These are phyloP conservation scores for Cordyceps militaris DNA, from an alignment of 2,329 filamentous ascomycete genomes.

Conservation along the genomic window DNA sequence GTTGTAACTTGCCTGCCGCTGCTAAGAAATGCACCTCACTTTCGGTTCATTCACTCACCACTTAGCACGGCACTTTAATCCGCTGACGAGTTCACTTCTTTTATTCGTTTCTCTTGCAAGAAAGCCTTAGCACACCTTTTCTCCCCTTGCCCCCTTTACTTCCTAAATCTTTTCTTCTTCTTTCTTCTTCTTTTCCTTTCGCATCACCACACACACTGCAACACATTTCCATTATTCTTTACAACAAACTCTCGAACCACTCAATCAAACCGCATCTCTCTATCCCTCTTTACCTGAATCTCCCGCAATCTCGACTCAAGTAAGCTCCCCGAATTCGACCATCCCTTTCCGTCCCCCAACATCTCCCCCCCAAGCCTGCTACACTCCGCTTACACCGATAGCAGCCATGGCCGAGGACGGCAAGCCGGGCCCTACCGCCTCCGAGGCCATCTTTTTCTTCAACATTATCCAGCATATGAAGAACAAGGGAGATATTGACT, in stretches of 20 bases:
- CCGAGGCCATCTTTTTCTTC: constrained; percentile 38
- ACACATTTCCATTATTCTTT: no score
- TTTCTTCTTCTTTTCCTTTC: no score
- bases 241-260: no score
- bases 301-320: no score
- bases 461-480: constrained; percentile 37
- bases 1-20: neutral
- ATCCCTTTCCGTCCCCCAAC: neutral
- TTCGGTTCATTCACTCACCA: neutral
- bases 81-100: neutral
- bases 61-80: neutral
- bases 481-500: constrained; percentile 40
- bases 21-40: neutral
- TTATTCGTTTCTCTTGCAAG: neutral
- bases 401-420: constrained; percentile 25
- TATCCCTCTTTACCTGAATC: no score
- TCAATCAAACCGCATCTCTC: no score
- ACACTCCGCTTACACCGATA: neutral
- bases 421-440: constrained; percentile 31
- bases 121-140: no score
- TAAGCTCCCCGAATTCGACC: no score
- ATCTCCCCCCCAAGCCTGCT: neutral
- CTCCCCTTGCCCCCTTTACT: neutral
- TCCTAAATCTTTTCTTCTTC: neutral
- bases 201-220: no score